These are phyloP conservation scores for Neospora caninum DNA, from an alignment of 169 alveolate genomes.

Conservation along the genomic window DNA sequence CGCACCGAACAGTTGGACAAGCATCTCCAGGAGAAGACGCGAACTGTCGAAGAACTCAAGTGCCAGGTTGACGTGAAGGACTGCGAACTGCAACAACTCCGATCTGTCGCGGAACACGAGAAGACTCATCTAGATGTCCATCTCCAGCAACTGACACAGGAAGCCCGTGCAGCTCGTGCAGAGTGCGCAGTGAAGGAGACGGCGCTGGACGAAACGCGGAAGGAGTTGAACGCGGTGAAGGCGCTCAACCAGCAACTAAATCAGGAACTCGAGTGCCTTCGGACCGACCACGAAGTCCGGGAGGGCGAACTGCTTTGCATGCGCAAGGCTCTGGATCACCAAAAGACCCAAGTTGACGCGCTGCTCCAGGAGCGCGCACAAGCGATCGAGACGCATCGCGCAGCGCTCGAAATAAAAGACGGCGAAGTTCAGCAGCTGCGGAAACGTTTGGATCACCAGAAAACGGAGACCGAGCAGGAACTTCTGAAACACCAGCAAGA, in stretches of 20 bases:
- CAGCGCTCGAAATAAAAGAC: background rate
- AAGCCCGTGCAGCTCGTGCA: background rate
- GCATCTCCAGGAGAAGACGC: constrained; percentile 28
- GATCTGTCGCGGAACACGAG: background rate
- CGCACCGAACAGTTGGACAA: background rate
- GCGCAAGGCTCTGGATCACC: background rate
- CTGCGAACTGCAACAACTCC: background rate
- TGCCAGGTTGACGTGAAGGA: background rate
- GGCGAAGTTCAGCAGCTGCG: background rate
- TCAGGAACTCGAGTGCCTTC: background rate
- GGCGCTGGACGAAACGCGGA: background rate
- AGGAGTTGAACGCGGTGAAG: background rate
- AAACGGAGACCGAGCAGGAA: background rate
- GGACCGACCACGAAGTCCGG: background rate
- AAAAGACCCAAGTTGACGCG: background rate
- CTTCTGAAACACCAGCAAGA: background rate
- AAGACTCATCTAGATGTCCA: background rate
- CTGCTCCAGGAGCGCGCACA: background rate
- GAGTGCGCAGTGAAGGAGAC: background rate
- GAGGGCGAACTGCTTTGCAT: background rate
- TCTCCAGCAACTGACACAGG: background rate
- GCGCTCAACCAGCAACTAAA: background rate
- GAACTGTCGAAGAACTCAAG: background rate
- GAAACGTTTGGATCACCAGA: background rate
- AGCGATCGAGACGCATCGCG: background rate